Percentiles rank a stretch among this genome's conserved stretches.
These are phyloP conservation scores for Rhizophora apiculata DNA, from an alignment of 345 rosid genomes.

Conservation along the genomic window DNA sequence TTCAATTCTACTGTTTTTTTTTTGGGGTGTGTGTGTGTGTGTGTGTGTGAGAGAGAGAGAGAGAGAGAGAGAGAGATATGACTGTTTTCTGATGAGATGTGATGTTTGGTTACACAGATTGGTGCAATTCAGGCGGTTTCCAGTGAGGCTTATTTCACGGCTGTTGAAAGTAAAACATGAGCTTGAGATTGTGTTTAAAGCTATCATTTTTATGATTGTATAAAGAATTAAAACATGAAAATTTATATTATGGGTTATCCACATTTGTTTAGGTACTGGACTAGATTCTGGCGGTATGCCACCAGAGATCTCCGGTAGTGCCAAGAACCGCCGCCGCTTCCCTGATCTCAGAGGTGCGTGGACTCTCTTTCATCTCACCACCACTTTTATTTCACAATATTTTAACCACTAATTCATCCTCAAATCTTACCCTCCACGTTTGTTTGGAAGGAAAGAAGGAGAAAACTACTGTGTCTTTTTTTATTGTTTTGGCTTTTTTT, in stretches of 20 bases:
- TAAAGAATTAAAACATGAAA: not conserved
- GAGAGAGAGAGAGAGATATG: not conserved
- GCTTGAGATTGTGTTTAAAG: too few relatives aligned
- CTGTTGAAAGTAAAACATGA: slow-evolving; percentile 44
- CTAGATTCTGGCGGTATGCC: slow-evolving; percentile 42
- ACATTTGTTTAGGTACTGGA: slow-evolving; percentile 37
- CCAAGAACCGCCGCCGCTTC: slow-evolving; percentile 43
- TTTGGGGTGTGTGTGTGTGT: not conserved
- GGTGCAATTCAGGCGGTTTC: slow-evolving; percentile 86
- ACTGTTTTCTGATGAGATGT: not conserved
- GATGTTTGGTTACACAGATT: slow-evolving; percentile 44
- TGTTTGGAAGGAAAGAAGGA: too few relatives aligned
- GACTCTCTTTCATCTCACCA: not conserved
- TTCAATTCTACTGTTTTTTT: not conserved
- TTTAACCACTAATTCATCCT: too few relatives aligned
- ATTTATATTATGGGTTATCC: not conserved
- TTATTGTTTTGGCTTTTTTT: too few relatives aligned
- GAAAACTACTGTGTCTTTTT: too few relatives aligned
- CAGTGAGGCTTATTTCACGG: slow-evolving; percentile 69
- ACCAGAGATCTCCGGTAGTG: slow-evolving; percentile 35
- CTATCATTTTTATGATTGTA: not conserved
- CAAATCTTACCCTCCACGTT: too few relatives aligned
- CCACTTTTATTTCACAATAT: not conserved
- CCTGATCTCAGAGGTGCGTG: slow-evolving; percentile 64
- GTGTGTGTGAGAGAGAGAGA: too few relatives aligned